These are phyloP conservation scores for Chaetomium olivaceum DNA, from an alignment of 2,329 filamentous ascomycete species.

Conservation along the genomic window DNA sequence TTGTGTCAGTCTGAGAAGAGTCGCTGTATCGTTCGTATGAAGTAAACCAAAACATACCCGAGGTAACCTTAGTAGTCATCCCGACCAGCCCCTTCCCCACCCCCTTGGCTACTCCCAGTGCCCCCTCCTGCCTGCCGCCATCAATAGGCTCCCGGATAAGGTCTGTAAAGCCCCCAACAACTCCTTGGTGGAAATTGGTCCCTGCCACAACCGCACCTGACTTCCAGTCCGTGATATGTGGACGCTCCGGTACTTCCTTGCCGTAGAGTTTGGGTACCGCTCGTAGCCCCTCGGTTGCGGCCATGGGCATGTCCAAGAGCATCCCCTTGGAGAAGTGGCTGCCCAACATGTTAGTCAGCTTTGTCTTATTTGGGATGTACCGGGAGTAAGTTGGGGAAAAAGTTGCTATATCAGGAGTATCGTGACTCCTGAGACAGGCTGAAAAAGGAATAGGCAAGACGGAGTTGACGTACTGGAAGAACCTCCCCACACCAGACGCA, in stretches of 20 bases:
- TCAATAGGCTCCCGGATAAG: not conserved
- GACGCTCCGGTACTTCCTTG: not conserved
- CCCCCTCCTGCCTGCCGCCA: not conserved
- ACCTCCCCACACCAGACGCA: no score
- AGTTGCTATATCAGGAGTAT: no score
- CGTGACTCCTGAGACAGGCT: no score
- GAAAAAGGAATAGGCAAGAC: no score
- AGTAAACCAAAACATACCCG: no score
- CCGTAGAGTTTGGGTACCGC: slow-evolving; percentile 1
- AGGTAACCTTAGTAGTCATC: not conserved
- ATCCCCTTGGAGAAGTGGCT: slow-evolving; percentile 8
- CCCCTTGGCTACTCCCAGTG: slow-evolving; percentile 5
- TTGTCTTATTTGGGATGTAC: no score
- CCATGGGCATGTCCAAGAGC: slow-evolving; percentile 14
- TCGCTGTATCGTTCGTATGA: no score
- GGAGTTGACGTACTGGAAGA: no score
- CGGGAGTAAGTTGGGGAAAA: no score
- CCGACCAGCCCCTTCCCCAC: not conserved
- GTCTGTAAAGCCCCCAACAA: not conserved
- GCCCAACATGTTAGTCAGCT: no score
- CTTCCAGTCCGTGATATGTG: slow-evolving; percentile 4
- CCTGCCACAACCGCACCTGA: slow-evolving; percentile 2
- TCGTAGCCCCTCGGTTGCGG: slow-evolving; percentile 5
- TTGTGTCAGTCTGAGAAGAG: no score
- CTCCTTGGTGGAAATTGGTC: slow-evolving; percentile 2